Conservation (phyloP, 2,329 filamentous ascomycete genomes). For the Penicillium griseofulvum region DNA sequence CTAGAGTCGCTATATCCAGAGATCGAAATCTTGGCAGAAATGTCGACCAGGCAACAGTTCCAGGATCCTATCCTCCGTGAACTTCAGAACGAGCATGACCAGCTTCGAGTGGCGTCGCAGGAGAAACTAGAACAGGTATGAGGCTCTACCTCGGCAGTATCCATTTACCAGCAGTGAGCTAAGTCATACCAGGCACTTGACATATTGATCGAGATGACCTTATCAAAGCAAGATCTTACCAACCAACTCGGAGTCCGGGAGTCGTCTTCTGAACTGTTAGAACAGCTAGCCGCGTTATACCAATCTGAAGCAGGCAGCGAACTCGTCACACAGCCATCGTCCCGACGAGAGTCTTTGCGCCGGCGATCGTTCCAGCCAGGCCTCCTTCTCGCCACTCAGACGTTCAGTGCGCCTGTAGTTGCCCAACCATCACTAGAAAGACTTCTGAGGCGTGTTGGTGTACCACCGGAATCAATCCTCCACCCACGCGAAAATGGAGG, state of each 20-base stretch:
- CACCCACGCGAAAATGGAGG: conserved; percentile 20
- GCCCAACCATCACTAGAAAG: conserved; percentile 30
- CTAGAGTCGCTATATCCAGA: conserved; percentile 41
- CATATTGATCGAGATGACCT: conserved; percentile 34
- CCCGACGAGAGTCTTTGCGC: conserved; percentile 28
- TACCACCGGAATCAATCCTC: conserved; percentile 30
- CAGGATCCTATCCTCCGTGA: conserved; percentile 39
- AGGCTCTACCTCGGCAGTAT: background rate
- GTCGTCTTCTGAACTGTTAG: conserved; percentile 36
- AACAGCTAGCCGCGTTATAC: conserved; percentile 32
- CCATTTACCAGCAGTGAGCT: conserved; percentile 2
- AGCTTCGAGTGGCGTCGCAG: conserved; percentile 30
- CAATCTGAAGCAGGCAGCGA: conserved; percentile 29
- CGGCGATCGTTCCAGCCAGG: conserved; percentile 27
- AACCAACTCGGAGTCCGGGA: conserved; percentile 32
- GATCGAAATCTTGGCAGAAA: conserved; percentile 41
- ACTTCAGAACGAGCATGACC: conserved; percentile 32
- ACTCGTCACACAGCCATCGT: conserved; percentile 20
- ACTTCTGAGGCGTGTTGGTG: conserved; percentile 35
- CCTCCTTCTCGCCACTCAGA: conserved; percentile 13
- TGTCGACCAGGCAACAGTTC: conserved; percentile 45
- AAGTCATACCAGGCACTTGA: conserved; percentile 31
- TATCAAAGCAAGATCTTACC: conserved; percentile 29
- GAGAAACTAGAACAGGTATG: conserved; percentile 37
- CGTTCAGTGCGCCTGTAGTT: conserved; percentile 10